Evolutionary conservation across 768 basidiomycete species (phyloP), one percentile per base, ranked within the genome.

Genomic region (Podaxis carcinomalis): DNA sequence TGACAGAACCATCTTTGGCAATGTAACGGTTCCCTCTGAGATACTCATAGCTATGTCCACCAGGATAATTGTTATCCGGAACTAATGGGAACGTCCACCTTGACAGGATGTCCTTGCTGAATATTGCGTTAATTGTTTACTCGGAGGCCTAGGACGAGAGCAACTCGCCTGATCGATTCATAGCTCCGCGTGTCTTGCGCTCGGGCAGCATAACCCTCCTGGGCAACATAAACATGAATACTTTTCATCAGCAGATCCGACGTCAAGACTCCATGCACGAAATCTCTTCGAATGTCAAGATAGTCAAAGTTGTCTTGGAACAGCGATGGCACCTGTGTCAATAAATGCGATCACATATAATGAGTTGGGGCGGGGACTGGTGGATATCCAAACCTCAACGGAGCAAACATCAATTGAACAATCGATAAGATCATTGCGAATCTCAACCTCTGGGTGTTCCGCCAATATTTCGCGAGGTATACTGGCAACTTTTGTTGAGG

Each of bases 251-350:
- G 81, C 37, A 98, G 73, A 73, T 99, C 97, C 13, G 93, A 95
- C 0, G 93, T 96, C 65, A 99, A 80, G 51, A 99, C 84, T 16
- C 96, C 96, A 69, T 92, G 92, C 14, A 98, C 90, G 68, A 99
- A 97, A 74, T 98, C 94, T 65, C 86, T 80, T 60, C 95, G 86
- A 62, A 98, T 83, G 74, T 95, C 93, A 13, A 87, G 86, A 69
- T 95, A 98, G 75, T 98, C 97, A 69, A 99, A 99, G 75, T 98
- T 98, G 75, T 98, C 97, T 71, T 95, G 94, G 77, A 98, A 99
- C 4, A 98, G 72, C 1, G 95, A 95, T 1, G 94, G 95, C 39
- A 98, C 92, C 90, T 97, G 19, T 37, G 67, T 13, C 53, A 60
- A 42, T 42, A 61, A 57, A 42, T 42, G 49, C 10, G 27, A 51